Percentiles rank a stretch among this genome's conserved stretches.
Evolutionary conservation across 2,329 filamentous ascomycete genomes (phyloP).

Genomic region (Pseudogymnoascus sp.): DNA sequence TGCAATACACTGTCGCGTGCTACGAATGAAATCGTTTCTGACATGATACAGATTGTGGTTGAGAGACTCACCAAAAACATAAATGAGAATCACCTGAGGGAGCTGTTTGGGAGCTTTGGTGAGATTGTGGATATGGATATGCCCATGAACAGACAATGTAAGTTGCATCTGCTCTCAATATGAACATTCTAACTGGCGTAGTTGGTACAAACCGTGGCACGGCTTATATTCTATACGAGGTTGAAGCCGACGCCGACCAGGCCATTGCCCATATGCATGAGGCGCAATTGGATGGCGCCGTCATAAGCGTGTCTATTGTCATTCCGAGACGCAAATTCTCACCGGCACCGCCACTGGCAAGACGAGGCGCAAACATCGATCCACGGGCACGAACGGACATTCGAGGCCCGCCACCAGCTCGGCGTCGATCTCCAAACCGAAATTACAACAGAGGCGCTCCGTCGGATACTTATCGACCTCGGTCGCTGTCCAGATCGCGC

Average conservation of each 20-base stretch:
- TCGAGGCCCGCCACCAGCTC: conserved; percentile 21
- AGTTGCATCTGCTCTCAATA: conserved; percentile 27
- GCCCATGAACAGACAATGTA: conserved; percentile 80
- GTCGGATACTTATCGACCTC: conserved; percentile 30
- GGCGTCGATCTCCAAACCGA: conserved; percentile 23
- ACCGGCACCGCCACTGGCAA: conserved; percentile 64
- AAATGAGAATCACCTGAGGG: conserved; percentile 75
- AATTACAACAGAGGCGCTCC: conserved; percentile 18
- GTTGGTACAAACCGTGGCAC: conserved; percentile 87
- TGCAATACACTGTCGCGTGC: conserved; percentile 12
- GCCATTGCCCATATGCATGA: conserved; percentile 98
- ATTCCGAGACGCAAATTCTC: conserved; percentile 56
- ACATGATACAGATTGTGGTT: conserved; percentile 67
- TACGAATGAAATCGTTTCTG: conserved; percentile 14
- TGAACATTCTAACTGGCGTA: conserved; percentile 33
- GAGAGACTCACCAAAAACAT: conserved; percentile 95
- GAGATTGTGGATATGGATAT: conserved; percentile 80
- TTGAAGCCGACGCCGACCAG: conserved; percentile 70
- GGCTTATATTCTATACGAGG: conserved; percentile 80
- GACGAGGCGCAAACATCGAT: conserved; percentile 53
- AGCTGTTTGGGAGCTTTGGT: conserved; percentile 89
- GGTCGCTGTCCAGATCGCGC: conserved; percentile 34
- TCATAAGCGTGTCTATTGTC: conserved; percentile 31
- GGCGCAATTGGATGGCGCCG: conserved; percentile 50
- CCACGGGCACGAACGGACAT: conserved; percentile 33